Evolutionary conservation across 768 basidiomycete species (phyloP).

Genomic region (Macrolepiota dolichaula): DNA sequence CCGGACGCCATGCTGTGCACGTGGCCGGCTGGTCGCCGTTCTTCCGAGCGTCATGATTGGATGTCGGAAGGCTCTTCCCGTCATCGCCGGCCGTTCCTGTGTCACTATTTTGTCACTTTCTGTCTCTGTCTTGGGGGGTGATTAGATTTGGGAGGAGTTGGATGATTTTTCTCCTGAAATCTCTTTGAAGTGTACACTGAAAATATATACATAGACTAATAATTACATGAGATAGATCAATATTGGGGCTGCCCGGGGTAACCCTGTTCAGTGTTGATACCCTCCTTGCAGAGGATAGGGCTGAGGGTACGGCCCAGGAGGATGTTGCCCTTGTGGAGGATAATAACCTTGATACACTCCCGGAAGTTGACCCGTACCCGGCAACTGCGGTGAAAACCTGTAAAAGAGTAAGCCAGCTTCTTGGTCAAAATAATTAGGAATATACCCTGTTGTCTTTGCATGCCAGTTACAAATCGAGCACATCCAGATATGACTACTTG

Average conservation of each 20-base stretch:
- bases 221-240: too few species aligned
- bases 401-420: not conserved
- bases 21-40: slow-evolving; percentile 19
- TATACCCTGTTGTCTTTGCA: slow-evolving; percentile 37
- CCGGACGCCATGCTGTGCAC: slow-evolving; percentile 23
- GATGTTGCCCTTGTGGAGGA: slow-evolving; percentile 12
- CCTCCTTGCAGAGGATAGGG: slow-evolving; percentile 3
- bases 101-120: not conserved
- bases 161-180: not conserved
- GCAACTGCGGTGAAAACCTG: slow-evolving; percentile 23
- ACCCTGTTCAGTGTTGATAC: slow-evolving; percentile 7
- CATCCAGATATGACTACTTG: slow-evolving; percentile 55
- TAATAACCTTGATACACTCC: slow-evolving; percentile 8
- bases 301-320: not conserved
- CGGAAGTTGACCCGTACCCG: not conserved
- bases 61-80: not conserved
- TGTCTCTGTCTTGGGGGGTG: too few species aligned
- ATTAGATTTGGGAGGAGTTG: too few species aligned
- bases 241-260: not conserved
- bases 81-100: not conserved
- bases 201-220: not conserved
- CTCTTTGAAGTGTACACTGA: not conserved
- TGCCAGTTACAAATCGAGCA: slow-evolving; percentile 66
- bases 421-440: slow-evolving; percentile 10
- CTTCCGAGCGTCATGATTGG: slow-evolving; percentile 8